Evolutionary conservation across 257 asterid species (phyloP).

Genomic region (Solanum paucissectum): DNA sequence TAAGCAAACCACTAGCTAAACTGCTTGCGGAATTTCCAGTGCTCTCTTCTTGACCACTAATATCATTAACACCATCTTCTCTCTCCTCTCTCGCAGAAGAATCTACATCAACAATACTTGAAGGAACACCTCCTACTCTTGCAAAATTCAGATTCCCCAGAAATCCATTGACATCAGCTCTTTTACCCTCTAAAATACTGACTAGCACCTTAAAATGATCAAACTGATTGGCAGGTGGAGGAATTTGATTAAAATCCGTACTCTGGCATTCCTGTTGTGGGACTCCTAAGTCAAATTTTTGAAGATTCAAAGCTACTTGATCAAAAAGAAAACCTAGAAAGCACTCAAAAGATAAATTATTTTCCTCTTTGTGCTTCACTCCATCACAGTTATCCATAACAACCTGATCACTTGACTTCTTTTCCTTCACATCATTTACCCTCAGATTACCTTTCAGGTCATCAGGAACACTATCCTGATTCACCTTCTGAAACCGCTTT

Average conservation of each 20-base stretch:
- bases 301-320: constrained; percentile 53
- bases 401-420: constrained; percentile 8
- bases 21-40: constrained; percentile 48
- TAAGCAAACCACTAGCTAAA: constrained; percentile 64
- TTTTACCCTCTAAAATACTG: constrained; percentile 67
- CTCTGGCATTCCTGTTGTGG: constrained; percentile 35
- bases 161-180: constrained; percentile 72
- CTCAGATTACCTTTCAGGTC: constrained; percentile 14
- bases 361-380: constrained; percentile 38
- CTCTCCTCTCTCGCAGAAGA: constrained; percentile 52
- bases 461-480: constrained; percentile 12
- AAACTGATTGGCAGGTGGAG: constrained; percentile 23
- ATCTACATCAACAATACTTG: constrained; percentile 57
- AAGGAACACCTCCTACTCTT: constrained; percentile 86
- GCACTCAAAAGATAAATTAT: constrained; percentile 49
- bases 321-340: constrained; percentile 60
- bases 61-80: constrained; percentile 34
- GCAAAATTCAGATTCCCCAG: constrained; percentile 80
- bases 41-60: constrained; percentile 47
- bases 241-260: constrained; percentile 11
- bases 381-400: constrained; percentile 3
- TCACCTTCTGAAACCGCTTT: constrained; percentile 33
- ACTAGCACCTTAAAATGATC: constrained; percentile 53
- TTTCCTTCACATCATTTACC: constrained; percentile 21
- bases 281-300: constrained; percentile 43